phyloP scores from a whole-genome alignment of 1,139 yeast species.

The Magnusiomyces starmeri region DNA sequence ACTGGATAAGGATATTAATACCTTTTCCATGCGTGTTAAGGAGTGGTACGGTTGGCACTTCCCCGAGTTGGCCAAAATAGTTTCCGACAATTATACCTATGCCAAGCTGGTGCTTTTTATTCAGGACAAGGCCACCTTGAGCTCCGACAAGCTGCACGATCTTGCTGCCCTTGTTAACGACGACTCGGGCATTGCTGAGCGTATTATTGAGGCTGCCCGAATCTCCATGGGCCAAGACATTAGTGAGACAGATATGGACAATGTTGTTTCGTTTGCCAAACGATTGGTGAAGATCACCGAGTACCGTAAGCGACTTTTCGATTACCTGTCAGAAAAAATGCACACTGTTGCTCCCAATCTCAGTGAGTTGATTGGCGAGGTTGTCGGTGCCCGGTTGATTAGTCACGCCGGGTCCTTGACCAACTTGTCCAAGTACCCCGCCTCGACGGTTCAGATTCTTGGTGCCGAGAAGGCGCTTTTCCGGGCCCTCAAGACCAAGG shows the following conservation, averaged over 20 bases:
- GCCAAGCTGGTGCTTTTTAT: conserved; percentile 61
- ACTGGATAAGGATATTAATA: conserved; percentile 93
- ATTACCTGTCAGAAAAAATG: conserved; percentile 89
- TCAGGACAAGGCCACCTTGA: conserved; percentile 78
- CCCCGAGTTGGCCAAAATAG: conserved; percentile 97
- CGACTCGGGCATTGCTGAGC: conserved; percentile 91
- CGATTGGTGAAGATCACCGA: conserved; percentile 93
- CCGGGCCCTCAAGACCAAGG: conserved; percentile 97
- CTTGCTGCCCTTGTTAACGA: conserved; percentile 83
- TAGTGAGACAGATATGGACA: conserved; percentile 77
- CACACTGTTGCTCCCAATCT: conserved; percentile 97
- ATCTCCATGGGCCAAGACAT: conserved; percentile 98
- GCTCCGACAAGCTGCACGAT: conserved; percentile 82
- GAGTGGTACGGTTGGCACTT: conserved; percentile 99
- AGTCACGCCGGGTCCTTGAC: conserved; percentile 96
- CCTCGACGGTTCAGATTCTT: conserved; percentile 95
- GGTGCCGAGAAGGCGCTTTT: conserved; percentile 99
- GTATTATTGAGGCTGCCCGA: conserved; percentile 90
- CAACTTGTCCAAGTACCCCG: conserved; percentile 94
- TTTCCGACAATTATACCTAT: conserved; percentile 89
- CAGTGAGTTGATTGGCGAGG: conserved; percentile 91
- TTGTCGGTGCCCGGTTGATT: conserved; percentile 96
- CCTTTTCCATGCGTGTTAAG: conserved; percentile 93
- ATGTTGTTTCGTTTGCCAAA: conserved; percentile 83
- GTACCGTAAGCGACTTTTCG: conserved; percentile 86